Base-by-base conservation (phyloP, 2,329 filamentous ascomycete species). In the Magnaporthiopsis poae region DNA sequence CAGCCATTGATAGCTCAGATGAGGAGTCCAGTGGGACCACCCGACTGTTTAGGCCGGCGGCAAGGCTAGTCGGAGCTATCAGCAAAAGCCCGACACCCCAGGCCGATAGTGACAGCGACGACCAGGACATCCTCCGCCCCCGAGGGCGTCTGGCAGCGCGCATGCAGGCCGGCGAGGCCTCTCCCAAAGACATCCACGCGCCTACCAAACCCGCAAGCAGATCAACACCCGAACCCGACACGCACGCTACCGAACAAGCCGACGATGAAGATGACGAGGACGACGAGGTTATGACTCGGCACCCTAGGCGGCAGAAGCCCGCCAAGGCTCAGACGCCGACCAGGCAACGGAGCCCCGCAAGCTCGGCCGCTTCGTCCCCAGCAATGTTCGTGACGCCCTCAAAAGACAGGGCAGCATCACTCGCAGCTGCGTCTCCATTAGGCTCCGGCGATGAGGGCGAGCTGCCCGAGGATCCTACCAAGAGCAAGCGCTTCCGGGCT, bases 401-500 rank as follows among this genome's bases (percentile, higher is more conserved):
- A n/a, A 74, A 74, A 29, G 68, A 71, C 1, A 27, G 70, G 70
- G 61, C 77, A 71, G 69, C 73, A 75, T 27, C 60, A 8, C 60
- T 60, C 66, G 25, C 66, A 64, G 67, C 67, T 66, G 68, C 66
- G 67, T 72, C 59, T 71, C 73, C 60, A 71, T 72, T 70, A 25
- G 73, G 76, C 56, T 80, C 77, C 60, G 75, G 75, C 2, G 79
- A 77, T 62, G 80, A 77, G 2, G 83, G 85, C 12, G 81, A 84
- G 8, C 67, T 85, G 0, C 80, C 84, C 7, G 69, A 77, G 33
- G 68, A 77, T 66, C 78, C 77, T 13, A 69, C 76, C 66, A 79
- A 82, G 68, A 84, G 86, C 63, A 80, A 84, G 60, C 86, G 88
- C 5, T 88, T 96, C 72, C 81, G 87, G 68, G 89, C 88, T 9